Percentiles rank a stretch among this genome's conserved stretches.
phyloP scores from a whole-genome alignment of 1,284 basidiomycete genomes.

The Trichosporon sp. region DNA sequence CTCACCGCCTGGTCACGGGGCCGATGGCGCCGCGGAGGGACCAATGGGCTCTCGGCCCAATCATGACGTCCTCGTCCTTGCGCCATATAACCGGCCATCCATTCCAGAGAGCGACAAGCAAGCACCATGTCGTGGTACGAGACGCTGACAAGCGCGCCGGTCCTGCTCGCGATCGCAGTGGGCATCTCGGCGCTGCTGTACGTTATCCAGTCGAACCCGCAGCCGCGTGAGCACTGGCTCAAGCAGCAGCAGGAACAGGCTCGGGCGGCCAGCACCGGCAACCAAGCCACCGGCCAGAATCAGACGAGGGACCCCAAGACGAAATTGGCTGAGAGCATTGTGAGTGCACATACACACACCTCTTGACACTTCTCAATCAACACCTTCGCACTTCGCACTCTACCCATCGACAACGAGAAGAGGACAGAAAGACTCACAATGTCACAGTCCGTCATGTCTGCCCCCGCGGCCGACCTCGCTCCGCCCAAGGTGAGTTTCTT shows the following conservation, averaged over 20 bases:
- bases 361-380: too few relatives aligned
- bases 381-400: too few relatives aligned
- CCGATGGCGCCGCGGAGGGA: background rate
- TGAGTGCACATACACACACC: background rate
- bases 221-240: constrained; percentile 4
- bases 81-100: background rate
- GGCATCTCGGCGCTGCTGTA: constrained; percentile 23
- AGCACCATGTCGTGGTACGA: constrained; percentile 20
- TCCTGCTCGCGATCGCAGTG: constrained; percentile 31
- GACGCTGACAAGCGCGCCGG: constrained; percentile 34
- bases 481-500: constrained; percentile 44
- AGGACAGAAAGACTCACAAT: background rate
- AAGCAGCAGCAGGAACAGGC: background rate
- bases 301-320: background rate
- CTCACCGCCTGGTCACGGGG: background rate
- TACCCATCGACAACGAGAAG: background rate
- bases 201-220: constrained; percentile 21
- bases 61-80: background rate
- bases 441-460: constrained; percentile 39
- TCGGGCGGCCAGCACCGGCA: background rate
- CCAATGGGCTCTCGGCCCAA: background rate
- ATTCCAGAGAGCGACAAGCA: background rate
- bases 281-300: background rate
- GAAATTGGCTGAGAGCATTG: background rate
- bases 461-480: constrained; percentile 38